These are phyloP conservation scores for Thielaviopsis musarum DNA, from an alignment of 2,329 filamentous ascomycete species.

Conservation along the genomic window DNA sequence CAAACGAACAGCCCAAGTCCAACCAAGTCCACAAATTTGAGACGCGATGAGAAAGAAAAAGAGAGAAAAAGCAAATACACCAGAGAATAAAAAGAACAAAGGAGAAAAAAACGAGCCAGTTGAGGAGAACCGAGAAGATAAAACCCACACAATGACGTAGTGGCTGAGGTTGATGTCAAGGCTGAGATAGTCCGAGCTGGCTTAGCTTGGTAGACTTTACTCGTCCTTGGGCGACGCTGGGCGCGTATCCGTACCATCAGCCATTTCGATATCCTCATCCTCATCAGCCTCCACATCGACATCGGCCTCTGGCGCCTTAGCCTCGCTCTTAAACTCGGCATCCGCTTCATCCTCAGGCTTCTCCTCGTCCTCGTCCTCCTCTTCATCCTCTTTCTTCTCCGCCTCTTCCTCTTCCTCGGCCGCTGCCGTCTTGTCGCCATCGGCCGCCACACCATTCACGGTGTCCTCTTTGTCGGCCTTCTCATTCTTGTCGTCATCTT, in stretches of 20 bases:
- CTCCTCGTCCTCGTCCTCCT: neutral
- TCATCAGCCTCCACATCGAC: constrained; percentile 3
- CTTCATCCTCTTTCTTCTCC: constrained; percentile 4
- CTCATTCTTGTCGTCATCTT: neutral
- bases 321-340: constrained; percentile 1
- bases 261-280: constrained; percentile 9
- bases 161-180: too few relatives aligned
- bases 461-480: constrained; percentile 15
- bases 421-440: constrained; percentile 13
- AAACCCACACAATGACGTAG: neutral
- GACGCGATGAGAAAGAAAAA: neutral
- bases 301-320: constrained; percentile 6
- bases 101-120: neutral
- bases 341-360: constrained; percentile 5
- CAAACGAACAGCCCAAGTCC: neutral
- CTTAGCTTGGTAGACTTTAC: neutral
- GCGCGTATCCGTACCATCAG: constrained; percentile 5
- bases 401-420: constrained; percentile 1
- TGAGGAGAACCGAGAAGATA: neutral
- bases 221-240: constrained; percentile 6
- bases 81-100: neutral
- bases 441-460: constrained; percentile 16
- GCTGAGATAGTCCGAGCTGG: too few relatives aligned
- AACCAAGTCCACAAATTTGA: neutral
- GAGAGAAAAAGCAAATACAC: neutral